Evolutionary conservation across 2,329 filamentous ascomycete species (phyloP), one percentile per base, ranked within the genome.

Genomic region (Aspergillus sergii): DNA sequence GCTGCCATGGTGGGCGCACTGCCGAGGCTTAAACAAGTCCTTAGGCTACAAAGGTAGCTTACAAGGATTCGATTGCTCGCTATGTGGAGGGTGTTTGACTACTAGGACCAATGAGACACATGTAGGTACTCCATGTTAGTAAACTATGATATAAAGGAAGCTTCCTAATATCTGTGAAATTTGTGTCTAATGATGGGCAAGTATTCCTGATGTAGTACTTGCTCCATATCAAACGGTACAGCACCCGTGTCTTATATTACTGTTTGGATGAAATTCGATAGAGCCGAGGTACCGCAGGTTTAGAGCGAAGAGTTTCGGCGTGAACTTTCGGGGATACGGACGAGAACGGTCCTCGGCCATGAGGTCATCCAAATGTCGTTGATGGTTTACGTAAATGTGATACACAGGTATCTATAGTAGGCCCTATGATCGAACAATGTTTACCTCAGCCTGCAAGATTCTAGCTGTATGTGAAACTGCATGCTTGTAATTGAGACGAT

Each of bases 361-460:
- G 7, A 19, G 14, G 9, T 1, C 0, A 9, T 41, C 39, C 3
- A 6, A 9, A 19, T 19, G 1, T 6, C 5, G 14, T 36, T 14
- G 6, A 36, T 16, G 5, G 39, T n/a, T 10, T 41, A n/a, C 7
- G 8, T n/a, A 41, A 41, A 10, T n/a, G 0, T 6, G 16, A 16
- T 36, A 36, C 7, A 4, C 9, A 7, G 19, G 6, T 8, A 28
- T 28, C 26, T 28, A 28, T 8, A 10, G 36, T 41, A 41, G 16
- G 34, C 0, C 7, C 14, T 36, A 7, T 0, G 2, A 36, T 14
- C 7, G 34, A 16, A 6, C 5, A 36, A 0, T 2, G 14, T 2
- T 16, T 36, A 16, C 5, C 34, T 36, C 2, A 36, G 12, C 12
- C 14, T 2, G 5, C 5, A 36, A 2, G 1, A 36, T 16, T 36